phyloP scores from a whole-genome alignment of 441 rosid species.

The Biscutella laevigata region DNA sequence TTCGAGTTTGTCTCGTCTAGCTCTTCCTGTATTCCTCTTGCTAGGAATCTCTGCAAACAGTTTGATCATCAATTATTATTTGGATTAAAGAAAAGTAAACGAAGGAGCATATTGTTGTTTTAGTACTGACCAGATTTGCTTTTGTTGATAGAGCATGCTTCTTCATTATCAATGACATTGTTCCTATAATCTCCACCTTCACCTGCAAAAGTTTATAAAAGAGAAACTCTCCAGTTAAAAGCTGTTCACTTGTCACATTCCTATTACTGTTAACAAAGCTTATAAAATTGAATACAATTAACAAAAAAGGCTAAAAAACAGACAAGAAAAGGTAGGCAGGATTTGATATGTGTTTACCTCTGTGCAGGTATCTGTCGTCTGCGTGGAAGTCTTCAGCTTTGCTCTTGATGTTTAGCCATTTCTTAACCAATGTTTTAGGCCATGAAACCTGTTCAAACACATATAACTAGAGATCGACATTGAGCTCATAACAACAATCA shows the following conservation, averaged over 20 bases:
- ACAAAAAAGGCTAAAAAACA: too few relatives aligned
- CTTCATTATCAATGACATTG: slow-evolving; percentile 45
- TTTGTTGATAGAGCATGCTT: slow-evolving; percentile 58
- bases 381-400: slow-evolving; percentile 84
- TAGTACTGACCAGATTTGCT: slow-evolving; percentile 49
- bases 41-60: slow-evolving; percentile 36
- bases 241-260: slow-evolving; percentile 41
- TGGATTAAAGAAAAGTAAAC: neutral
- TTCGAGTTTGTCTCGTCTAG: slow-evolving; percentile 51
- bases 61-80: too few relatives aligned
- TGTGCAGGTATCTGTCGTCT: slow-evolving; percentile 39
- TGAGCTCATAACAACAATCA: too few relatives aligned
- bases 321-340: too few relatives aligned
- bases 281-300: too few relatives aligned
- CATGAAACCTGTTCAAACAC: slow-evolving; percentile 58
- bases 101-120: neutral
- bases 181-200: slow-evolving; percentile 51
- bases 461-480: neutral
- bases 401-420: slow-evolving; percentile 83
- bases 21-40: slow-evolving; percentile 46
- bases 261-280: neutral
- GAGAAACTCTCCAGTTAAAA: slow-evolving; percentile 30
- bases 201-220: slow-evolving; percentile 26
- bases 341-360: too few relatives aligned
- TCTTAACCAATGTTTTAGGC: slow-evolving; percentile 87